Evolutionary conservation across 148 eudicot species (phyloP).

Genomic region (Rheum nobile): DNA sequence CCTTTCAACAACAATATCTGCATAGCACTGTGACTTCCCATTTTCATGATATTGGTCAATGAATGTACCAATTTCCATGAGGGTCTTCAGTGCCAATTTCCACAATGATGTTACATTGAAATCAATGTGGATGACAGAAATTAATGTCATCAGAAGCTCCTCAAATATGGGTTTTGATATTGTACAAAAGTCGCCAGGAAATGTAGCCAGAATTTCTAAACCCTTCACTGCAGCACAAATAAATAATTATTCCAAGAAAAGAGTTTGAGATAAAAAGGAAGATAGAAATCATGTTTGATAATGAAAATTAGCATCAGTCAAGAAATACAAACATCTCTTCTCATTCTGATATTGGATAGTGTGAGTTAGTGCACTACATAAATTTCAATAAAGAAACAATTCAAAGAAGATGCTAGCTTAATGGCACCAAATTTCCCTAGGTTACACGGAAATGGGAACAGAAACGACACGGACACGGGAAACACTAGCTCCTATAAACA

Average conservation of each 20-base stretch:
- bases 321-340: neutral
- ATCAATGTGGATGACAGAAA: conserved; percentile 29
- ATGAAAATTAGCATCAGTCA: neutral
- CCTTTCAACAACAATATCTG: conserved; percentile 53
- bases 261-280: neutral
- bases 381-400: neutral
- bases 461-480: neutral
- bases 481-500: neutral
- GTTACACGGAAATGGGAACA: neutral
- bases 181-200: conserved; percentile 56
- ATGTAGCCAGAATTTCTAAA: conserved; percentile 67
- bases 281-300: neutral
- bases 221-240: conserved; percentile 54
- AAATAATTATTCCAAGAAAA: neutral
- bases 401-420: neutral
- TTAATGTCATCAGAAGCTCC: conserved; percentile 42
- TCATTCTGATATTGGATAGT: neutral
- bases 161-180: conserved; percentile 50
- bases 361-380: neutral
- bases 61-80: conserved; percentile 53
- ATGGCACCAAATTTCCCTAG: neutral
- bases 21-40: conserved; percentile 47
- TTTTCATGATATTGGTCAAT: conserved; percentile 31
- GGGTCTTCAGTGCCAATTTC: conserved; percentile 46
- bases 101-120: conserved; percentile 31